These are phyloP conservation scores for Saccharum hybrid DNA, from an alignment of 202 grass and related monocot genomes.

Conservation along the genomic window DNA sequence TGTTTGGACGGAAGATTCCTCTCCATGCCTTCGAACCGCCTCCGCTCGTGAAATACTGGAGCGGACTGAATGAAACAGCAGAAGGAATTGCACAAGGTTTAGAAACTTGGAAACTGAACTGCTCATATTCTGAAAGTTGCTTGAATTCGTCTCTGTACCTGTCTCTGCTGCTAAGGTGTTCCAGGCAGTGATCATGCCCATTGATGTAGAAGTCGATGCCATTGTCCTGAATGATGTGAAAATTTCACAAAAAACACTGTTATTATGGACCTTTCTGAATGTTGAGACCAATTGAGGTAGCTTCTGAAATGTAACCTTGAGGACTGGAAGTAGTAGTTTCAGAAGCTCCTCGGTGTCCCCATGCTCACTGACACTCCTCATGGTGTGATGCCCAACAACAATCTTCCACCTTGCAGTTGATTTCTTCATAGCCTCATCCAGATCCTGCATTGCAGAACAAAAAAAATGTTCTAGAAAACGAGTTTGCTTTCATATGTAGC, in stretches of 20 bases:
- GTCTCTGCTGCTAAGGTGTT: slow-evolving; percentile 96
- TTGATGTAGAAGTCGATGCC: slow-evolving; percentile 78
- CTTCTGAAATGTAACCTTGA: slow-evolving; percentile 61
- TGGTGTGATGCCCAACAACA: slow-evolving; percentile 88
- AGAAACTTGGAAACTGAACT: background rate
- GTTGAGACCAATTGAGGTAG: background rate
- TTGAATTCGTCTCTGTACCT: slow-evolving; percentile 44
- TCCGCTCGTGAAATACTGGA: slow-evolving; percentile 88
- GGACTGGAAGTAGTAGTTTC: slow-evolving; percentile 70
- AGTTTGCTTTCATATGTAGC: background rate
- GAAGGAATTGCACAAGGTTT: background rate
- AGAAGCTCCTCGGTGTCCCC: slow-evolving; percentile 89
- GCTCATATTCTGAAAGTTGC: background rate
- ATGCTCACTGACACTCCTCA: slow-evolving; percentile 92
- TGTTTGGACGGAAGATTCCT: slow-evolving; percentile 54
- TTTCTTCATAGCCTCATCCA: slow-evolving; percentile 75
- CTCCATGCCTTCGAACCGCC: slow-evolving; percentile 90
- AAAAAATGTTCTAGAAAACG: background rate
- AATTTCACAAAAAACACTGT: background rate
- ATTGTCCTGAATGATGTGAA: slow-evolving; percentile 45
- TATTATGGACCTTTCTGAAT: background rate
- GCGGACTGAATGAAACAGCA: slow-evolving; percentile 58
- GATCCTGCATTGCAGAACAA: slow-evolving; percentile 46
- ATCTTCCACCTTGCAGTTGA: slow-evolving; percentile 90
- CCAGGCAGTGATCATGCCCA: slow-evolving; percentile 89